Conservation (phyloP, 2,329 filamentous ascomycete species). For the Pezicula radicicola region DNA sequence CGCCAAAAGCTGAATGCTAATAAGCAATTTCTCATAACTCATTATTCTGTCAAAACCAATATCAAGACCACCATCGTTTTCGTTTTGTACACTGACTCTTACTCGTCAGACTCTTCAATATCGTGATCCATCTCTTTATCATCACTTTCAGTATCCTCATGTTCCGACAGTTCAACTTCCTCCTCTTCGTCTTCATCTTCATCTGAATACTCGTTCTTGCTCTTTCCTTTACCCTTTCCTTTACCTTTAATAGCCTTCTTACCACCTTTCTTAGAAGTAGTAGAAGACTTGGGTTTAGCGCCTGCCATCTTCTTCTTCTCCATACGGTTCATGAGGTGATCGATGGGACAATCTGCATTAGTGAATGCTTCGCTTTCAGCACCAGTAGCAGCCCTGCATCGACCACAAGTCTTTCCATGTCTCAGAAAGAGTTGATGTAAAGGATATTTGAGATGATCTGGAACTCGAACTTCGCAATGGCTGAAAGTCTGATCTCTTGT, state of each 20-base stretch:
- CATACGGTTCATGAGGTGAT: conserved; percentile 56
- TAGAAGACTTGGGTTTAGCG: background rate
- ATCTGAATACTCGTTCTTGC: background rate
- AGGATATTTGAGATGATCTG: conserved; percentile 50
- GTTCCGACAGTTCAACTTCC: too few relatives aligned
- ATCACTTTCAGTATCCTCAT: too few relatives aligned
- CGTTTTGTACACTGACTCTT: too few relatives aligned
- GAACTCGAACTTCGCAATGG: conserved; percentile 50
- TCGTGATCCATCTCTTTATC: too few relatives aligned
- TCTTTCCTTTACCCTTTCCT: background rate
- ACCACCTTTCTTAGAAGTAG: too few relatives aligned
- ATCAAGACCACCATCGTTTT: too few relatives aligned
- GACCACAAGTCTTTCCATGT: conserved; percentile 47
- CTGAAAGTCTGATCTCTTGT: conserved; percentile 45
- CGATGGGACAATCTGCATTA: conserved; percentile 56
- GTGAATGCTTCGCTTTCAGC: conserved; percentile 61
- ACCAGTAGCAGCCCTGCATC: conserved; percentile 48
- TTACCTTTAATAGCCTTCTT: too few relatives aligned
- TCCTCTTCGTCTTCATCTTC: background rate
- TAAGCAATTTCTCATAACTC: too few relatives aligned
- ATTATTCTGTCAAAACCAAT: too few relatives aligned
- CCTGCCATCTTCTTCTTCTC: conserved; percentile 43
- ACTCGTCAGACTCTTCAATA: too few relatives aligned
- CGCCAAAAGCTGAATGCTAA: too few relatives aligned
- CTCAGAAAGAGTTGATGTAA: conserved; percentile 53